Evolutionary conservation across 2,329 filamentous ascomycete genomes (phyloP), one percentile per base, ranked within the genome.

Genomic region (Ophiosphaerella korrae): DNA sequence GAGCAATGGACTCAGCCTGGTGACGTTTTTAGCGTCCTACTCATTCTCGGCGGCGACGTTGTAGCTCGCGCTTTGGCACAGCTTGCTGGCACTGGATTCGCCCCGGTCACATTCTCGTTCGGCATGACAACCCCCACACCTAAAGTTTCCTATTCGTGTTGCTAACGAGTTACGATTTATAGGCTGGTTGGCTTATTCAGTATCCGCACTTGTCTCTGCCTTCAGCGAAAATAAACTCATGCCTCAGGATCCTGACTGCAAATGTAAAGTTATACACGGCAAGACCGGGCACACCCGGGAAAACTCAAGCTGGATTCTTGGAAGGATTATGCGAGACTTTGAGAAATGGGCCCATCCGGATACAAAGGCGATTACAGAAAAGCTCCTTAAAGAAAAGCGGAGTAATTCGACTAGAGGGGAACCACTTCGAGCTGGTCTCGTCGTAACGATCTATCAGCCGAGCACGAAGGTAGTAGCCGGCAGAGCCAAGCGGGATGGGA

Each of bases 51-150:
- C 32, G 65, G 67, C 7, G 72, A 77, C 52, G 54, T 76, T 2
- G 60, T 77, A 16, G 53, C 59, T 16, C 55, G 53, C n/a, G 73
- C 74, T 1, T 45, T 75, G 5, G 73, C 73, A 0, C 72, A 75
- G 40, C 49, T 69, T 1, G 47, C 64, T 2, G 71, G 72, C 1
- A 35, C 47, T 1, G 13, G 18, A 11, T 8, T 72, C 13, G 68
- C 65, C 0, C 74, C 73, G 0, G 66, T 74, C 0, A 63, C 67
- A 6, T 76, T 76, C 46, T 75, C 72, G 3, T 77, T 77, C 47
- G 18, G 18, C 18, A 21, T 4, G 18, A 21, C 18, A 21, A 21
- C 18, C 18, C 18, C 18, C 18, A 21, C 18, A 21, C 18, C 18
- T 21, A 21, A 21, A 21, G 3, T 21, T 21, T 21, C 18, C 18